Percentiles rank a stretch among this genome's conserved stretches.
Conservation (phyloP, 371 early-diverging fungal species). For the Haplosporangium sp. region DNA sequence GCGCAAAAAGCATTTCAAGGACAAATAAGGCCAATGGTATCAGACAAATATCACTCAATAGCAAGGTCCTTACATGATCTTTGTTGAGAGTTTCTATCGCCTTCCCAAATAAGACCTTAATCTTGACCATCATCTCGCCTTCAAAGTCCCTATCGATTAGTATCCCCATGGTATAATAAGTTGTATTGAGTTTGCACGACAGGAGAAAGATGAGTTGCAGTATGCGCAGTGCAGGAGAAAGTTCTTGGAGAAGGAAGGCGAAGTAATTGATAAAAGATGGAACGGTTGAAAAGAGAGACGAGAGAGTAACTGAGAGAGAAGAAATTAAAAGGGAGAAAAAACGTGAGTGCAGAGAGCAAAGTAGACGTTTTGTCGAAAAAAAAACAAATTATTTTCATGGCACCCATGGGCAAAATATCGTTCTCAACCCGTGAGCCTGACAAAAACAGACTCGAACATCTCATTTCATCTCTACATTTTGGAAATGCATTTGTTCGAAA, state of each 20-base stretch:
- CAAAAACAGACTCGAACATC: too few relatives aligned
- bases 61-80: constrained; percentile 15
- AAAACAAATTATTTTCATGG: background rate
- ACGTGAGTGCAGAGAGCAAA: background rate
- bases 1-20: background rate
- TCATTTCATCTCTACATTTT: too few relatives aligned
- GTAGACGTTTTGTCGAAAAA: background rate
- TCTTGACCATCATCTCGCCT: constrained; percentile 21
- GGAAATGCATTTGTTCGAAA: too few relatives aligned
- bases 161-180: constrained; percentile 13
- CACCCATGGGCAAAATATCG: too few relatives aligned
- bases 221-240: background rate
- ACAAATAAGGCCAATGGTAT: background rate
- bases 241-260: background rate
- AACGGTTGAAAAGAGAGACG: background rate
- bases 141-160: constrained; percentile 16
- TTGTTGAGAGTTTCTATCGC: constrained; percentile 23
- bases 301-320: background rate
- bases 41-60: background rate
- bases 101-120: constrained; percentile 22
- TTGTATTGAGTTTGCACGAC: background rate
- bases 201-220: background rate
- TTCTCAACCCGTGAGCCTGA: too few relatives aligned
- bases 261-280: background rate
- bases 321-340: background rate